Base-by-base conservation (phyloP, 2,329 filamentous ascomycete species). In the Elsinoe ampelina region DNA sequence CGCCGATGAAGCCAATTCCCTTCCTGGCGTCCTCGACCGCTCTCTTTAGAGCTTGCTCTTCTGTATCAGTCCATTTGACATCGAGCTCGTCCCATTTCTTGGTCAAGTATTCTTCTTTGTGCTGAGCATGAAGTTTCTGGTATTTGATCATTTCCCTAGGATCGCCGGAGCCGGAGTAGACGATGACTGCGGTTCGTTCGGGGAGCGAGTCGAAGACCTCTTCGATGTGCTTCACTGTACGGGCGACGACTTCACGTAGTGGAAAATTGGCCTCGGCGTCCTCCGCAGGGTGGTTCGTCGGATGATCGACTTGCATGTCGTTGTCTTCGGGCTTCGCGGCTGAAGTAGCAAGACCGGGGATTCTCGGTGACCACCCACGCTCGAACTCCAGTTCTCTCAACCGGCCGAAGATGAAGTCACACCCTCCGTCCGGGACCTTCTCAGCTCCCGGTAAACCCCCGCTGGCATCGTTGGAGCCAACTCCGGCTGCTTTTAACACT, bases 131-230 rank as follows among this genome's bases (percentile, higher is more conserved):
- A 71, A 82, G 72, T 1, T 70, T 71, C 63, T 83, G 80, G 62
- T 84, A 67, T 26, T 78, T 75, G 39, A 73, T 70, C 42, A 82
- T 73, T 57, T 81, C 77, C 30, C 79, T 72, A 20, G 82, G 81
- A 63, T 85, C 81, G 30, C 80, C 80, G 2, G 80, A 82, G n/a
- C 82, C 82, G 58, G 77, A 81, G 66, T 84, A 85, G 30, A 85
- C 77, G 26, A 85, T 74, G 56, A 85, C 76, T 8, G 82, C 75
- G 1, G 81, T 84, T 63, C 79, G 80, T 5, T 75, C 72, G 12
- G 82, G 81, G 30, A 85, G 70, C 5, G 75, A 72, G 1, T 80
- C 74, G 65, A 79, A 82, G 57, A 85, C 74, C 10, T 70, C 69
- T 19, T 68, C 65, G 58, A 85, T 79, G 55, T 75, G 69, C 11